Percentiles rank a stretch among this genome's conserved stretches.
phyloP scores from a whole-genome alignment of 2,329 filamentous ascomycete species.

The Trichoderma arundinaceum region DNA sequence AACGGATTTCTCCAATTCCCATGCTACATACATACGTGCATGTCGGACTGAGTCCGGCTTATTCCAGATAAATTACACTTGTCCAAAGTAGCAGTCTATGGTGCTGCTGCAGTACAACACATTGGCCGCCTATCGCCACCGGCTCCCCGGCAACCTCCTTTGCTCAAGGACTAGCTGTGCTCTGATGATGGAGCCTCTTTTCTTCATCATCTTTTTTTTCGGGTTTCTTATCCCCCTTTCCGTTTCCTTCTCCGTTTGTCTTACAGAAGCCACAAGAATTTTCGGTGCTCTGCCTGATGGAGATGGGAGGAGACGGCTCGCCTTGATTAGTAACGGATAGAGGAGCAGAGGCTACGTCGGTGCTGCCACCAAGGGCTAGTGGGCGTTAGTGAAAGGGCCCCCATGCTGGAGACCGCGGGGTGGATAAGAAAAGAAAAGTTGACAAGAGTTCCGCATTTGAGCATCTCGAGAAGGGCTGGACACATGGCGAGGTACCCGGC shows the following conservation, averaged over 20 bases:
- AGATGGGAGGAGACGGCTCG: too few relatives aligned
- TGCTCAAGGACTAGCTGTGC: not conserved
- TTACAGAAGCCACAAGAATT: too few relatives aligned
- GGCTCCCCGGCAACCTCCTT: slow-evolving; percentile 9
- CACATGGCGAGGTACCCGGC: slow-evolving; percentile 31
- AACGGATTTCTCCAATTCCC: not conserved
- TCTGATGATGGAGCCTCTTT: not conserved
- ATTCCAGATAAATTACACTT: slow-evolving; percentile 14
- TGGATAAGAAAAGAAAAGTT: slow-evolving; percentile 4
- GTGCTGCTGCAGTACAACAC: not conserved
- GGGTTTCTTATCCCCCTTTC: not conserved
- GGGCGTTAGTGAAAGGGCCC: slow-evolving; percentile 10
- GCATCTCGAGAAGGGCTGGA: slow-evolving; percentile 11
- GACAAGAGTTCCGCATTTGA: not conserved
- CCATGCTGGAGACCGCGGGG: slow-evolving; percentile 26
- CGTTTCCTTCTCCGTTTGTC: not conserved
- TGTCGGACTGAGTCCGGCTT: slow-evolving; percentile 1
- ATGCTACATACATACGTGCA: not conserved
- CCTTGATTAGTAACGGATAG: slow-evolving; percentile 20
- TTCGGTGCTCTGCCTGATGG: too few relatives aligned
- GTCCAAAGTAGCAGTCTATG: not conserved
- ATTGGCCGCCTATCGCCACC: slow-evolving; percentile 23
- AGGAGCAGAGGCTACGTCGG: not conserved
- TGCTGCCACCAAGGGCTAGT: not conserved
- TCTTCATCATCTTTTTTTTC: not conserved